phyloP scores from a whole-genome alignment of 2,329 filamentous ascomycete genomes.

The Curvularia spicifera region DNA sequence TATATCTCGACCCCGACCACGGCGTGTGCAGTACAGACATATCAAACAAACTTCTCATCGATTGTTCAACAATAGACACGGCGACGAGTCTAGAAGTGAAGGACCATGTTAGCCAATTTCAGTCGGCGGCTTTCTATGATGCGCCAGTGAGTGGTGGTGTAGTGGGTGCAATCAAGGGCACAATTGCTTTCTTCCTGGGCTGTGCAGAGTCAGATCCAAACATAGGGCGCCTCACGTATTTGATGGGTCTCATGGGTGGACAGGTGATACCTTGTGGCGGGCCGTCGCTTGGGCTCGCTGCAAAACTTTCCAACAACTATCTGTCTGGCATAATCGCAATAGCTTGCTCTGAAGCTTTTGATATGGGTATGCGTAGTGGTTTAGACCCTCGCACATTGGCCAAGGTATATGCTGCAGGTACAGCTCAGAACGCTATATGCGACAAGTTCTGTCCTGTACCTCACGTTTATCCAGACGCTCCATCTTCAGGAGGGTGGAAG shows the following conservation, averaged over 20 bases:
- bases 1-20: conserved; percentile 56
- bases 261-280: conserved; percentile 64
- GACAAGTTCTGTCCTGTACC: conserved; percentile 61
- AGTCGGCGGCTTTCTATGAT: conserved; percentile 58
- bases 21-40: conserved; percentile 54
- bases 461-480: conserved; percentile 57
- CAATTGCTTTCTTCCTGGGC: conserved; percentile 64
- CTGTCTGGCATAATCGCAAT: conserved; percentile 65
- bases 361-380: conserved; percentile 65
- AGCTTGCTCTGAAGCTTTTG: conserved; percentile 64
- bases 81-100: conserved; percentile 58
- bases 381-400: conserved; percentile 62
- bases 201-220: conserved; percentile 55
- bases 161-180: conserved; percentile 59
- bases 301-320: conserved; percentile 69
- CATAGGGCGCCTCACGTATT: conserved; percentile 50
- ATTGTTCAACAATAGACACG: conserved; percentile 64
- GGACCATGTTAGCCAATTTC: conserved; percentile 49
- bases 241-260: conserved; percentile 61
- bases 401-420: conserved; percentile 59
- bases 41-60: conserved; percentile 57
- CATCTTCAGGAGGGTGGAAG: conserved; percentile 57
- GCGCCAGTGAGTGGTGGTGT: conserved; percentile 61
- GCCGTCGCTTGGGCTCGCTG: conserved; percentile 62
- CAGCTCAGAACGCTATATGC: conserved; percentile 60